Evolutionary conservation across 805 yeast genomes (phyloP), one percentile per base, ranked within the genome.

Genomic region (Komagataella mondaviorum): DNA sequence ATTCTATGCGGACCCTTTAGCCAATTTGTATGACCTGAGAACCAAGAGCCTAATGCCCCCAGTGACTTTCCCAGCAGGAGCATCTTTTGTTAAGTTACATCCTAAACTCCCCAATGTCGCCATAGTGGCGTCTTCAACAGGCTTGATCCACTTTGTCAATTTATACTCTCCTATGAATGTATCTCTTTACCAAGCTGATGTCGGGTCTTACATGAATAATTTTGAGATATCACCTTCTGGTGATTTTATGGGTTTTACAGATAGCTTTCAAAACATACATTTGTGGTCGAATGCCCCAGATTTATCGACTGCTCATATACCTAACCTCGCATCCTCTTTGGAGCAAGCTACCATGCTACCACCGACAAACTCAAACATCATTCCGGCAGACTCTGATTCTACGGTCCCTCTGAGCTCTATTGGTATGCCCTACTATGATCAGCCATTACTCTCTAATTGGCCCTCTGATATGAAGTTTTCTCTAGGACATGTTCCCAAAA

Each of bases 361-460:
- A 48, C 58, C 16, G 47, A 54, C 48, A 8, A 18, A n/a, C 52
- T 53, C 59, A 53, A 52, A 57, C 53, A 20, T 62, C 65, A 1
- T 56, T 53, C 1, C 53, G 60, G 46, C 57, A 2, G 62, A 73
- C 4, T 81, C 83, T 54, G 71, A 72, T 45, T 64, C 67, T 6
- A 55, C 63, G 2, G 67, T 71, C 12, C 89, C 96, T 0, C 71
- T 91, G 52, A 83, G 81, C 48, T 61, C 79, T 1, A 71, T 93
- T 2, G 97, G 96, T 7, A 69, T 93, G 77, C 98, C 99, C 0
- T 88, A 82, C 59, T 93, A 88, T 63, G 80, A 80, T 51, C 86
- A 84, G 46, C 76, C 76, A 51, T 72, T 93, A 16, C 70, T 90
- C 6, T 88, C 96, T 0, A 83, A 87, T 12, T 91, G 90, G 88